A percentile compares a stretch with the other conserved stretches of the same genome.
phyloP scores from a whole-genome alignment of 2,329 filamentous ascomycete species.

The Stachybotrys chlorohalonatus region DNA sequence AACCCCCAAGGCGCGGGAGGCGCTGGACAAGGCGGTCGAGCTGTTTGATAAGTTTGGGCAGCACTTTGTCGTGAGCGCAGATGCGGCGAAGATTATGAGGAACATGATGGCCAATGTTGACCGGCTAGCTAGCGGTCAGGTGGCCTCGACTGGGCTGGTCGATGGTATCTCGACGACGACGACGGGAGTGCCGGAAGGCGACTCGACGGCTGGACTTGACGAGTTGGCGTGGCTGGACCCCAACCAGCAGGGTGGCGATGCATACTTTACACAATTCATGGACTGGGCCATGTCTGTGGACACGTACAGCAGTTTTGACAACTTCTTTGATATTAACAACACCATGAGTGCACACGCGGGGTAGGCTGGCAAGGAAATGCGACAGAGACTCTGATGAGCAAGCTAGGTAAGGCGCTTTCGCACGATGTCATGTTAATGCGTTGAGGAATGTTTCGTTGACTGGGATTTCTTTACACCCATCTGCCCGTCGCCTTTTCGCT shows the following conservation, averaged over 20 bases:
- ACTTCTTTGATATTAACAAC: slow-evolving; percentile 9
- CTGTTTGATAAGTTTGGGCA: slow-evolving; percentile 21
- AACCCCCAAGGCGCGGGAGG: slow-evolving; percentile 10
- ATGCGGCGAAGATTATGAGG: slow-evolving; percentile 27
- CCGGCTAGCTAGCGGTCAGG: slow-evolving; percentile 3
- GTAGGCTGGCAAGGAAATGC: no score
- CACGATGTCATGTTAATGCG: no score
- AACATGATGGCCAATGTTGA: slow-evolving; percentile 13
- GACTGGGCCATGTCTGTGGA: slow-evolving; percentile 18
- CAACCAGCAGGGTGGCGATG: slow-evolving; percentile 6
- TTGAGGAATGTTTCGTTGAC: no score
- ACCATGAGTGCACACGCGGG: background rate
- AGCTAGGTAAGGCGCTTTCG: no score
- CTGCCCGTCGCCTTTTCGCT: no score
- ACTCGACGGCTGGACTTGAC: background rate
- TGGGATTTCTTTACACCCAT: no score
- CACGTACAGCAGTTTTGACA: slow-evolving; percentile 14
- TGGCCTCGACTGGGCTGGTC: background rate
- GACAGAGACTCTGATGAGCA: no score
- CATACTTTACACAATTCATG: slow-evolving; percentile 12
- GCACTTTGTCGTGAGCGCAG: slow-evolving; percentile 30
- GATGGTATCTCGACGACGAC: background rate
- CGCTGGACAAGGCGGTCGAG: slow-evolving; percentile 27
- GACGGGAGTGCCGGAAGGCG: background rate
- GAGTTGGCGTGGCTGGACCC: slow-evolving; percentile 13